A percentile compares a stretch with the other conserved stretches of the same genome.
Evolutionary conservation across 176 grass and related monocot species (phyloP).

Genomic region (Paspalum notatum): DNA sequence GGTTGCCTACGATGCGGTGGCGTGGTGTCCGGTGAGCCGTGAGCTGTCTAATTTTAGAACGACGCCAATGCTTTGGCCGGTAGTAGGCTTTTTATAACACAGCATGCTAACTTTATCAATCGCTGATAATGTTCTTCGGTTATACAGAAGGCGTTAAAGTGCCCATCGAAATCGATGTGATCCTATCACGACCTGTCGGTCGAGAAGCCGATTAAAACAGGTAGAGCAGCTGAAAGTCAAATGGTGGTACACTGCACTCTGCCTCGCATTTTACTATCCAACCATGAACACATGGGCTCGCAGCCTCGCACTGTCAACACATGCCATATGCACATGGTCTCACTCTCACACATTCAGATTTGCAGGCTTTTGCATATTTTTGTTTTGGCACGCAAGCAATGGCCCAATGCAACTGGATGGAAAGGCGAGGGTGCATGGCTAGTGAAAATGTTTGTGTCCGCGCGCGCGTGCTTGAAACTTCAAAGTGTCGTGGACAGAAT

Average conservation of each 20-base stretch:
- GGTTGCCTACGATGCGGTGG: neutral
- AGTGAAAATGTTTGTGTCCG: too few relatives aligned
- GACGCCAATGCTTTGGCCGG: neutral
- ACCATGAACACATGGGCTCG: neutral
- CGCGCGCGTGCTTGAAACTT: too few relatives aligned
- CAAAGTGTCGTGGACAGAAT: too few relatives aligned
- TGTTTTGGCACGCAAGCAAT: too few relatives aligned
- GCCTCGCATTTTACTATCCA: neutral
- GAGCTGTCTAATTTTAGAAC: constrained; percentile 27
- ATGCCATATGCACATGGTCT: too few relatives aligned
- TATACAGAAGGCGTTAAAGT: too few relatives aligned
- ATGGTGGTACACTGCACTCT: neutral
- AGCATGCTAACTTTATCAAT: neutral
- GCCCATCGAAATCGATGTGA: neutral
- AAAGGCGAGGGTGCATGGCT: too few relatives aligned
- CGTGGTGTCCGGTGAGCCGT: neutral
- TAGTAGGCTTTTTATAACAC: neutral
- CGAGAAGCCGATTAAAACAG: neutral
- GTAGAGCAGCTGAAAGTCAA: neutral
- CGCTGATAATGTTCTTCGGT: neutral
- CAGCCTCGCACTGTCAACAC: neutral
- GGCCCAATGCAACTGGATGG: too few relatives aligned
- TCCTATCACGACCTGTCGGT: neutral
- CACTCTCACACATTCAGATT: too few relatives aligned
- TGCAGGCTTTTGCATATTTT: too few relatives aligned